Conservation (phyloP, 148 eudicot species). For the Rhododendron williamsianum region DNA sequence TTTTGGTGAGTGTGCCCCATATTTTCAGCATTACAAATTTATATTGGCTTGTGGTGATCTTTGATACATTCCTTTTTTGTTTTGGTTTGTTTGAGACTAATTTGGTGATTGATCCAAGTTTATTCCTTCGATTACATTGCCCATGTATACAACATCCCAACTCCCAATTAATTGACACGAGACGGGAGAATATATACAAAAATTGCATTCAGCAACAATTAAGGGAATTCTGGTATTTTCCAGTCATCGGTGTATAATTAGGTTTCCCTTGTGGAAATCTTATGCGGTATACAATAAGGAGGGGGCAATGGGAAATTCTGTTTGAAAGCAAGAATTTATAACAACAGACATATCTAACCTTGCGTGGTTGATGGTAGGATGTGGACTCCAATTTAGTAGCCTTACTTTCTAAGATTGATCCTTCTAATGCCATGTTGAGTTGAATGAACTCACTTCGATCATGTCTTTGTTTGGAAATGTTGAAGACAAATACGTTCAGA, state of each 20-base stretch:
- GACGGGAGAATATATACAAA: neutral
- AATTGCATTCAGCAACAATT: neutral
- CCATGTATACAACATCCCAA: neutral
- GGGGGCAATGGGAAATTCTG: neutral
- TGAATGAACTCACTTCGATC: neutral
- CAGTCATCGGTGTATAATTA: neutral
- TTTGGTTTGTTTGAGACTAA: neutral
- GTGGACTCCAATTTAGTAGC: neutral
- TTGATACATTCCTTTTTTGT: neutral
- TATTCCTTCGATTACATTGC: neutral
- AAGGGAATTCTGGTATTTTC: neutral
- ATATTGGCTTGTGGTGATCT: neutral
- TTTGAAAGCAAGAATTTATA: neutral
- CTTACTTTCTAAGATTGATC: neutral
- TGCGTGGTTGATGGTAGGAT: neutral
- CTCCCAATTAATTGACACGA: neutral
- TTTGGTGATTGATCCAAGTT: neutral
- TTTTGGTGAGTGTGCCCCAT: slow-evolving; percentile 25
- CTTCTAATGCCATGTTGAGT: neutral
- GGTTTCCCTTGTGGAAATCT: neutral
- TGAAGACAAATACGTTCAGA: neutral
- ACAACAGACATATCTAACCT: neutral
- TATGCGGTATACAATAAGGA: neutral
- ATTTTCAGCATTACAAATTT: neutral
- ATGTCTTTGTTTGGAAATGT: neutral